Evolutionary conservation across 2,329 filamentous ascomycete species (phyloP).

Genomic region (Paecilomyces fulvus): DNA sequence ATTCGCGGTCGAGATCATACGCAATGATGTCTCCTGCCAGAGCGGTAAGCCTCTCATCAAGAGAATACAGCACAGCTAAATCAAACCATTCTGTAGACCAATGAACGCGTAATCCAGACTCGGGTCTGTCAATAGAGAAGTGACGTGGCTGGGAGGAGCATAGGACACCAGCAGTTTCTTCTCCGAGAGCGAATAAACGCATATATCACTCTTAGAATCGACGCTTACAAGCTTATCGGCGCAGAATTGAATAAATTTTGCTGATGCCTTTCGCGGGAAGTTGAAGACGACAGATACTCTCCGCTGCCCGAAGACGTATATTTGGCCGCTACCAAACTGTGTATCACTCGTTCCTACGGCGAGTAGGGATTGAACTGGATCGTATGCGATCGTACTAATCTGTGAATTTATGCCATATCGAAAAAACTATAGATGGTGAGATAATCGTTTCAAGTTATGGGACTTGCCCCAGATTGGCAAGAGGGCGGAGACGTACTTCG

Average conservation of each 20-base stretch:
- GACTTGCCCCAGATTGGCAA: conserved; percentile 3
- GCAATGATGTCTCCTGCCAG: conserved; percentile 65
- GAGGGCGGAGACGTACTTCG: conserved; percentile 47
- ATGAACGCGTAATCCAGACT: conserved; percentile 90
- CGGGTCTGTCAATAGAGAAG: conserved; percentile 70
- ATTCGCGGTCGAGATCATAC: conserved; percentile 84
- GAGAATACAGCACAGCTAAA: neutral
- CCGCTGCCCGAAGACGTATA: conserved; percentile 79
- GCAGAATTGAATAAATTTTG: conserved; percentile 73
- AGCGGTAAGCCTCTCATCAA: neutral
- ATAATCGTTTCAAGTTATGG: conserved; percentile 1
- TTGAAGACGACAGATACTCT: conserved; percentile 69
- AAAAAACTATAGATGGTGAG: conserved; percentile 41
- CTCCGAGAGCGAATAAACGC: conserved; percentile 70
- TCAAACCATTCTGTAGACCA: conserved; percentile 60
- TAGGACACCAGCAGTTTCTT: conserved; percentile 60
- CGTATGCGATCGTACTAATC: conserved; percentile 74
- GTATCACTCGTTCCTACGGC: conserved; percentile 86
- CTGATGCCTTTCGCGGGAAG: conserved; percentile 63
- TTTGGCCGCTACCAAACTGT: conserved; percentile 73
- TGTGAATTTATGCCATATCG: conserved; percentile 75
- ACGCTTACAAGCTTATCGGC: conserved; percentile 77
- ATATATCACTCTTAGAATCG: conserved; percentile 77
- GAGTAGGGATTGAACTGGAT: conserved; percentile 86
- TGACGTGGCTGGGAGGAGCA: conserved; percentile 68